Evolutionary conservation across 1,284 basidiomycete genomes (phyloP).

Genomic region (Phellopilus nigrolimitatus): DNA sequence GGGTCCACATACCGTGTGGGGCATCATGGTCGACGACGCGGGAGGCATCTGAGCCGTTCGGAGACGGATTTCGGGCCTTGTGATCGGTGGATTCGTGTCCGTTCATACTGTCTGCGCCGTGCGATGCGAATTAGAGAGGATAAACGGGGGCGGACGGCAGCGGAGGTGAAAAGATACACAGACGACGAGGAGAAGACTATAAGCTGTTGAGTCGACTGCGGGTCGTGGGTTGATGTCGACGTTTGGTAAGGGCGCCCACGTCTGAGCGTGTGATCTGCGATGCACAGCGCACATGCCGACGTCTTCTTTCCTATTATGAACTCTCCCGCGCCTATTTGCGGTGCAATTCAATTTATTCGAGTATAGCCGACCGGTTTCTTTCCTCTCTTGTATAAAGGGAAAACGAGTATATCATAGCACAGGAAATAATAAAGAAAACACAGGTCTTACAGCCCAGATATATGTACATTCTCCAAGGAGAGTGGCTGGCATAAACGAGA

Average conservation of each 20-base stretch:
- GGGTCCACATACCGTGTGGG: slow-evolving; percentile 48
- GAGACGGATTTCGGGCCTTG: slow-evolving; percentile 30
- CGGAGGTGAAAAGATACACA: neutral
- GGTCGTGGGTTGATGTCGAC: neutral
- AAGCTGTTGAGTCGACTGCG: slow-evolving; percentile 1
- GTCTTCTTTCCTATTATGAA: too few relatives aligned
- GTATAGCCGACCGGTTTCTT: too few relatives aligned
- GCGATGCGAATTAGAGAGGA: neutral
- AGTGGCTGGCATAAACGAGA: too few relatives aligned
- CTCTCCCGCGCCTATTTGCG: neutral
- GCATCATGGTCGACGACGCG: slow-evolving; percentile 73
- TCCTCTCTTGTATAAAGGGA: too few relatives aligned
- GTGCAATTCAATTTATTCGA: too few relatives aligned
- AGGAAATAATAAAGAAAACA: too few relatives aligned
- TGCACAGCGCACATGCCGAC: neutral
- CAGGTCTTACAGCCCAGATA: too few relatives aligned
- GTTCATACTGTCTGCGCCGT: slow-evolving; percentile 7
- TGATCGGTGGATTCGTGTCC: slow-evolving; percentile 21
- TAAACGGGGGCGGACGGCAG: neutral
- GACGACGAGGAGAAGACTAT: neutral
- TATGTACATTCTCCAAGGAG: too few relatives aligned
- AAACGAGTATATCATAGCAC: too few relatives aligned
- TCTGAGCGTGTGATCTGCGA: neutral
- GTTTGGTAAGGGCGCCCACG: neutral
- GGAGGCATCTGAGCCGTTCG: slow-evolving; percentile 33